A percentile compares a stretch with the other conserved stretches of the same genome.
These are phyloP conservation scores for Calcarisporium arbuscula DNA, from an alignment of 2,329 filamentous ascomycete genomes.

Conservation along the genomic window DNA sequence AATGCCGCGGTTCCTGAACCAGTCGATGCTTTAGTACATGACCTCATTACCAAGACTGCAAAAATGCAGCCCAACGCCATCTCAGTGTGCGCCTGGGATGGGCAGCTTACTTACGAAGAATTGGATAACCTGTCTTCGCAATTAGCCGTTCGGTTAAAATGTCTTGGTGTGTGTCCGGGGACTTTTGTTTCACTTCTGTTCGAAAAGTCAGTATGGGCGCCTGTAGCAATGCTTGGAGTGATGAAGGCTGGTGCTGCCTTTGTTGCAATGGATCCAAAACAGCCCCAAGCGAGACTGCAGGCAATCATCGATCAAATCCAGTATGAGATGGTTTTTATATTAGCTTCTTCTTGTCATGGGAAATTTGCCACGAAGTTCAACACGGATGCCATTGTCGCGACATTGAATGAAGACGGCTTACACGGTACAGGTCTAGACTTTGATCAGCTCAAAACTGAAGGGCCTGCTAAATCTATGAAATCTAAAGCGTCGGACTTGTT, in stretches of 20 bases:
- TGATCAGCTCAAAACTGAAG: too few relatives aligned
- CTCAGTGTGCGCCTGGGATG: slow-evolving; percentile 8
- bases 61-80: neutral
- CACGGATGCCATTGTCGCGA: too few relatives aligned
- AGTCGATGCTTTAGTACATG: neutral
- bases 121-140: slow-evolving; percentile 9
- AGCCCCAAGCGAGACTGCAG: too few relatives aligned
- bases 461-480: too few relatives aligned
- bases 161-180: slow-evolving; percentile 16
- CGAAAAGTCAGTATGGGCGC: slow-evolving; percentile 25
- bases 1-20: neutral
- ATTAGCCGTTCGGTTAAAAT: slow-evolving; percentile 6
- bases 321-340: too few relatives aligned
- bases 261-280: slow-evolving; percentile 8
- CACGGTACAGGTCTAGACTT: too few relatives aligned
- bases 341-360: too few relatives aligned
- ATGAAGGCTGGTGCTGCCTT: slow-evolving; percentile 23
- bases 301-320: too few relatives aligned
- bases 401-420: too few relatives aligned
- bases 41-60: neutral
- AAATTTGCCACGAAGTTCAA: too few relatives aligned
- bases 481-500: too few relatives aligned
- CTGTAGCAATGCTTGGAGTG: slow-evolving; percentile 22
- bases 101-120: slow-evolving; percentile 11
- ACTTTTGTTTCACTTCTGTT: slow-evolving; percentile 22